Evolutionary conservation across 129 eudicot species (phyloP), one percentile per base, ranked within the genome.

Genomic region (Helianthus tuberosus): DNA sequence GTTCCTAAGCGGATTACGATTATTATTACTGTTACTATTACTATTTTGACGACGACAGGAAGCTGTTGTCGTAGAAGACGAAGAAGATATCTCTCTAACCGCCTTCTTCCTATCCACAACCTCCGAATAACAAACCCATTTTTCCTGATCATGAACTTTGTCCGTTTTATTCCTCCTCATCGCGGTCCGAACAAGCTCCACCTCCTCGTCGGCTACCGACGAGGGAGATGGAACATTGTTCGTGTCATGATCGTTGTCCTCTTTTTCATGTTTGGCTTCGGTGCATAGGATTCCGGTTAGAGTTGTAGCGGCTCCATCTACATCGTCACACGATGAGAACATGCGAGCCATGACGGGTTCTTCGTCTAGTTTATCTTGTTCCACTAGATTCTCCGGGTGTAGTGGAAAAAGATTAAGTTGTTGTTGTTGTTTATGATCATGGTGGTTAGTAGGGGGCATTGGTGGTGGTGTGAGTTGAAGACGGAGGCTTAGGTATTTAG

Each of bases 71-170:
- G 82, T 51, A 13, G 82, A 78, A 4, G 82, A 71, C 1, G 82
- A 78, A 5, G 82, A 71, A 4, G 77, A 52, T 72, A 64, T 43
- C 51, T 72, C 76, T 63, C 36, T 41, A 5, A 77, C 84, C 47
- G 10, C 47, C 59, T 85, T 43, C 10, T 43, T 43, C 47, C 47
- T 43, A 43, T 43, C 47, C 47, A 43, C 47, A 43, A 43, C 47
- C 47, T 43, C 93, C n/a, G 90, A 84, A 66, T 87, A 86, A 63
- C 85, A 60, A 72, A 92, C 93, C 96, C 96, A 92, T 80, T 81
- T 92, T 82, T 86, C 89, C 52, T 75, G 53, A 16, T 89, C 89
- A 69, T 81, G 35, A 3, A 13, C 84, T 6, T 86, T 70, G 51
- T 80, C 89, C 1, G 14, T 41, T 15, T 83, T 87, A 23, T 81